phyloP scores from a whole-genome alignment of 2,329 filamentous ascomycete genomes.

The Fusarium xyrophilum region DNA sequence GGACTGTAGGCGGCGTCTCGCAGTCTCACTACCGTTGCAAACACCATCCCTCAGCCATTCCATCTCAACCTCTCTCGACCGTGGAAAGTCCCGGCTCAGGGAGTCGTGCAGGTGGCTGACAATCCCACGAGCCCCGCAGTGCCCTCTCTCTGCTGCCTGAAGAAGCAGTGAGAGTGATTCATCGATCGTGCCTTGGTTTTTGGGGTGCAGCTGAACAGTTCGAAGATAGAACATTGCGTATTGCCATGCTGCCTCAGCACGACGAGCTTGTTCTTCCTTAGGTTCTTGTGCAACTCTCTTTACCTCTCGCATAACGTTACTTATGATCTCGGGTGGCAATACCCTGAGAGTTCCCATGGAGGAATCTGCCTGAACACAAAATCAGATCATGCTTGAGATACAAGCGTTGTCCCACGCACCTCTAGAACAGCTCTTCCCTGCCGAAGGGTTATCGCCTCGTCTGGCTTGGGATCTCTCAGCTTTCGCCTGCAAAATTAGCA shows the following conservation, averaged over 20 bases:
- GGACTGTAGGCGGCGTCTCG: neutral
- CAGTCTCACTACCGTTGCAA: neutral
- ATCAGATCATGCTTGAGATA: neutral
- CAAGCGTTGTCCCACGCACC: rapidly evolving
- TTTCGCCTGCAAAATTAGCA: neutral
- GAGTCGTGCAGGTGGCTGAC: neutral
- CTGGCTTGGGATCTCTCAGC: neutral
- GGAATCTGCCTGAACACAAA: neutral
- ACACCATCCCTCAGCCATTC: neutral
- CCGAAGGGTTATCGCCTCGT: neutral
- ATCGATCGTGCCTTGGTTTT: neutral
- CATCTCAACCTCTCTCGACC: neutral
- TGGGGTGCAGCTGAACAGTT: neutral
- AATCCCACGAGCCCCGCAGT: neutral
- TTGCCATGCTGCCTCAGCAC: neutral
- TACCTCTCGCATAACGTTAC: neutral
- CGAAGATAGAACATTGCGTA: neutral
- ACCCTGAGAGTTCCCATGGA: rapidly evolving
- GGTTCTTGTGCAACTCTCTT: rapidly evolving
- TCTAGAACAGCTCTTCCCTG: neutral
- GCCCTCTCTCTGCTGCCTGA: neutral
- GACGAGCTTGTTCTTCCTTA: rapidly evolving
- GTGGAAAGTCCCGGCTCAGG: rapidly evolving
- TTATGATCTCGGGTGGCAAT: neutral
- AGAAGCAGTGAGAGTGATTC: neutral